Conservation (phyloP, 108 stramenopile species). For the Cyclostephanos tholiformis region DNA sequence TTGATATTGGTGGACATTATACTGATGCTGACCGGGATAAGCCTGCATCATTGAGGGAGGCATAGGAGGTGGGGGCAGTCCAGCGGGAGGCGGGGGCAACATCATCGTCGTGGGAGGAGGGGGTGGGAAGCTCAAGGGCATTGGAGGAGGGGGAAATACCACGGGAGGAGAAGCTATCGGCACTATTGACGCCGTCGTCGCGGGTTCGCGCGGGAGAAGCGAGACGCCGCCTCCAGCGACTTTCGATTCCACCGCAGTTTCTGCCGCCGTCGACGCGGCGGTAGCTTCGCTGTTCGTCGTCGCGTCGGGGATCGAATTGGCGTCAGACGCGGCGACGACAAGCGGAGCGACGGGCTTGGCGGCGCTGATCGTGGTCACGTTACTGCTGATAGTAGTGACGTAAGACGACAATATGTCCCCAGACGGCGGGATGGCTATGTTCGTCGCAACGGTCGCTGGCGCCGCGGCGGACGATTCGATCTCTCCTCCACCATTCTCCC, state of each 20-base stretch:
- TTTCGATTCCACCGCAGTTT: neutral
- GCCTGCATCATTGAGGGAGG: slow-evolving; percentile 40
- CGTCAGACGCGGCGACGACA: slow-evolving; percentile 1
- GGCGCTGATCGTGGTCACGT: slow-evolving; percentile 16
- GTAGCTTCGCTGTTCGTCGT: neutral
- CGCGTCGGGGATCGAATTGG: neutral
- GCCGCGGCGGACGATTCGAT: neutral
- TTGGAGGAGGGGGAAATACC: neutral
- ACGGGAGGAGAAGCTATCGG: neutral
- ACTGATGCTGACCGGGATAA: slow-evolving; percentile 38
- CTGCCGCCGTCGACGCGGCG: neutral
- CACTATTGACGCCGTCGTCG: neutral
- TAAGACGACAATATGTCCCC: neutral
- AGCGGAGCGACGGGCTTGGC: slow-evolving; percentile 9
- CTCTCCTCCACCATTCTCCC: neutral
- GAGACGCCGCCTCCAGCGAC: neutral
- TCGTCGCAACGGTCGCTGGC: neutral
- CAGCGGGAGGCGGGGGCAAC: slow-evolving; percentile 31
- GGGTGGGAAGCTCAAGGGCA: slow-evolving; percentile 9
- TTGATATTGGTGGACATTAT: slow-evolving; percentile 24
- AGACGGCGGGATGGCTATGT: neutral
- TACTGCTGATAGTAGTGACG: neutral
- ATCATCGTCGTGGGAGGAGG: slow-evolving; percentile 23
- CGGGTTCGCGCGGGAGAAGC: neutral
- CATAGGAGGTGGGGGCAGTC: slow-evolving; percentile 24